Base-by-base conservation (phyloP, 148 eudicot species). In the Tetragonia tetragonoides region DNA sequence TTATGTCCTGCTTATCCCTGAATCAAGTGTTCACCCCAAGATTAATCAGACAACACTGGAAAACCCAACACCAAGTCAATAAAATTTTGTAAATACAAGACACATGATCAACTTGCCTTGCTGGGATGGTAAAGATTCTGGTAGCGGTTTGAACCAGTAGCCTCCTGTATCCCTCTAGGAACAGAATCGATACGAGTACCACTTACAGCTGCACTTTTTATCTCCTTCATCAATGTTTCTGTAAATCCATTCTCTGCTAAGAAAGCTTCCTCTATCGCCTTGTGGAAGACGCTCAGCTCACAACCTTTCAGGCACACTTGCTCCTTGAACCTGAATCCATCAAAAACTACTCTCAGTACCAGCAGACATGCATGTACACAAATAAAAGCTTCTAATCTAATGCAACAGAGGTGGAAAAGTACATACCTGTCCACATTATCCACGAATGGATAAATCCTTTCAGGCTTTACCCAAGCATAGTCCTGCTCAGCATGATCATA, bases 191-290 rank as follows among this genome's bases (percentile, higher is more conserved):
- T 74, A 79, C 79, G 71, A 81, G 87, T 87, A 63, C 88, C 69
- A 77, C 87, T 87, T 37, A 95, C 89, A 82, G 97, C 98, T 59
- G 93, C 98, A 64, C 82, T 85, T 67, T 89, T 90, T 18, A 91
- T 93, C 84, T 93, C 99, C 74, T 87, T 89, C 91, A 91, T 86
- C 73, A 91, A 81, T 78, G 93, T 90, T 74, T 96, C 98, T 47
- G 82, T 82, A 83, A 89, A 91, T 9, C 99, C 99, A 78, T 85
- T 84, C 68, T 96, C 99, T 4, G 99, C 99, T 77, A 96, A 77
- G 82, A 88, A 90, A 60, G 98, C 99, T 84, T 96, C 99, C 70
- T 96, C 97, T 62, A 96, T 84, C 24, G 99, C 99, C 75, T 85
- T 89, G 49, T 87, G 88, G 75, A 96, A 97, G 79, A 87, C 90